Percentiles rank a stretch among this genome's conserved stretches.
Conservation (phyloP, 2,329 filamentous ascomycete species). For the Amesomyces nigricolor region DNA sequence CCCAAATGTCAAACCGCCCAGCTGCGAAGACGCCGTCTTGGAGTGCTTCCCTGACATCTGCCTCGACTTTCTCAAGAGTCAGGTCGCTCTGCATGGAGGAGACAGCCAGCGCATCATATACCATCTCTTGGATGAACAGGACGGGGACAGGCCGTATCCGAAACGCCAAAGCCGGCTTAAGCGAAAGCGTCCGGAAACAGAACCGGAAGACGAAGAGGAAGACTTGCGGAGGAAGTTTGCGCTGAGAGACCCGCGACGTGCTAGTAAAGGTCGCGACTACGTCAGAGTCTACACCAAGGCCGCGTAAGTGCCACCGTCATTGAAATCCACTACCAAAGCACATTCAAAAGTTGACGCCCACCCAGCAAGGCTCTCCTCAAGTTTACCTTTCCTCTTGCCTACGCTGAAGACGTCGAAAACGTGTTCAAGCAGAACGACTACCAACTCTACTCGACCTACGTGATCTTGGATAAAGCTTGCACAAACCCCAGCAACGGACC, state of each 20-base stretch:
- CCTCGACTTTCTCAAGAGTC: slow-evolving; percentile 31
- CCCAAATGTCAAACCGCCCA: slow-evolving; percentile 7
- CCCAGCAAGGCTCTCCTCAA: slow-evolving; percentile 29
- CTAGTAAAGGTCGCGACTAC: slow-evolving; percentile 5
- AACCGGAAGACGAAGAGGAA: slow-evolving; percentile 18
- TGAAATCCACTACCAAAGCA: too few species aligned
- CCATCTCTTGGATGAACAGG: slow-evolving; percentile 37
- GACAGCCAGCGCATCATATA: slow-evolving; percentile 32
- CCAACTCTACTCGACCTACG: slow-evolving; percentile 34
- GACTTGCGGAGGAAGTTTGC: slow-evolving; percentile 6
- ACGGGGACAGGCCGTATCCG: slow-evolving; percentile 37
- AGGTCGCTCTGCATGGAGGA: slow-evolving; percentile 28
- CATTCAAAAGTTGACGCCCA: background rate
- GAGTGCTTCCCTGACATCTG: slow-evolving; percentile 44
- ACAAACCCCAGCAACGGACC: background rate
- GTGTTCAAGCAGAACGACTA: slow-evolving; percentile 25
- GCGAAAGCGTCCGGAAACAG: slow-evolving; percentile 33
- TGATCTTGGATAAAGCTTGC: slow-evolving; percentile 29
- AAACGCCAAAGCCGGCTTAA: slow-evolving; percentile 32
- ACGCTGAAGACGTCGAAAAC: slow-evolving; percentile 25
- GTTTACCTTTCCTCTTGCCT: slow-evolving; percentile 33
- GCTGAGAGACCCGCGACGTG: background rate
- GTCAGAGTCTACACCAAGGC: slow-evolving; percentile 18
- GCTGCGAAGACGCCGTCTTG: slow-evolving; percentile 30
- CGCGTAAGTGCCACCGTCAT: slow-evolving; percentile 13